Conservation (phyloP, 345 rosid genomes). For the Mangifera indica region DNA sequence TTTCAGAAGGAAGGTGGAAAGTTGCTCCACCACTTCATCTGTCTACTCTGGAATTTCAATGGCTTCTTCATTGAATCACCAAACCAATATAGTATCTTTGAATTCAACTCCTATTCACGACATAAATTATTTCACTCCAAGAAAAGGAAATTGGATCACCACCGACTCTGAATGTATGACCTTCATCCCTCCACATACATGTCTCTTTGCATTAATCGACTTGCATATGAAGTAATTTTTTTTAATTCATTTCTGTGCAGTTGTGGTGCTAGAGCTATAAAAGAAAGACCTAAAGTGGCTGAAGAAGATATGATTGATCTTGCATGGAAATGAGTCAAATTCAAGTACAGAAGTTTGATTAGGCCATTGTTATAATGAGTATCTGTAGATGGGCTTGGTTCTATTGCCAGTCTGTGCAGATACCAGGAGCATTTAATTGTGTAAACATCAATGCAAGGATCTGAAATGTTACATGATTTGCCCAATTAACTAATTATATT, state of each 20-base stretch:
- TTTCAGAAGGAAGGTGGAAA: constrained; percentile 75
- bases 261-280: constrained; percentile 90
- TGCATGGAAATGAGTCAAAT: background rate
- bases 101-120: constrained; percentile 42
- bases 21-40: constrained; percentile 54
- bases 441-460: background rate
- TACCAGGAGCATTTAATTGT: background rate
- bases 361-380: background rate
- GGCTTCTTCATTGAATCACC: constrained; percentile 45
- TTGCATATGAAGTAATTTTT: no score
- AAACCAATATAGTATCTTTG: constrained; percentile 29
- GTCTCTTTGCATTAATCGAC: no score
- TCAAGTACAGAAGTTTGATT: background rate
- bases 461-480: background rate
- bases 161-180: constrained; percentile 84
- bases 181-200: background rate
- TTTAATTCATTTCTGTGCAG: constrained; percentile 31
- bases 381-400: background rate
- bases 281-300: background rate
- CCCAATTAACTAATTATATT: background rate
- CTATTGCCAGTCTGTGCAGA: background rate
- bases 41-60: constrained; percentile 46
- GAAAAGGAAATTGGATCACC: constrained; percentile 88
- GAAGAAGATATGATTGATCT: background rate
- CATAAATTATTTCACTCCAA: constrained; percentile 20